Base-by-base conservation (phyloP, 73 alveolate species). In the Diophrys sp. region DNA sequence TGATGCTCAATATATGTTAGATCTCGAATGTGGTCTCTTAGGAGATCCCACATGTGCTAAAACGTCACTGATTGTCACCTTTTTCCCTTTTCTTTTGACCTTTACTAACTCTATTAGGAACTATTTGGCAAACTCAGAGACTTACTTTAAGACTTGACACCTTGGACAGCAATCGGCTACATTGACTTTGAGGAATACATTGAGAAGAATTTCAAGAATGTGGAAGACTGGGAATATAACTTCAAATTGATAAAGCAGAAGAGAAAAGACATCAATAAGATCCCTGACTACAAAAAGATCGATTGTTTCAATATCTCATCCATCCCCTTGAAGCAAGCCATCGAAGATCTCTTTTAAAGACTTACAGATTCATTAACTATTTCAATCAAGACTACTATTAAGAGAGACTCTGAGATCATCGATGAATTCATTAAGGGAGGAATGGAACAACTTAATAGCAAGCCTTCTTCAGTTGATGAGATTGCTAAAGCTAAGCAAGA, bases 171-270 rank as follows among this genome's bases (percentile, higher is more conserved):
- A 1, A 87, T 92, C 8, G 96, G 97, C 23, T n/a, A 57, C 33
- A 56, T 96, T 57, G 99, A 96, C 77, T 77, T 96, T 53, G 97
- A 94, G 67, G 90, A 93, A 1, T 88, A 83, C 73, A 90, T 96
- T 23, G 98, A 97, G 74, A 89, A 94, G 90, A 90, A 95, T 84
- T 93, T 97, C 72, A 94, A 94, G 33, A 85, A 87, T 8, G 96
- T 95, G 44, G 96, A 86, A 56, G 99, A 97, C 80, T 97, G 98
- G 98, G 98, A 97, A 74, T 82, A 87, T 86, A 97, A 97, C 91
- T 93, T 95, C 92, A 95, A 91, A 57, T 86, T 95, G 87, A 91
- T 97, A 56, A 96, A 94, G 88, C 89, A 89, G 87, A 97, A 89
- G 87, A 78, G 98, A 56, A 93, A 85, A 72, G 99, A 96, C 29